Base-by-base conservation (phyloP, 345 rosid species). In the Moricandia moricandioides region DNA sequence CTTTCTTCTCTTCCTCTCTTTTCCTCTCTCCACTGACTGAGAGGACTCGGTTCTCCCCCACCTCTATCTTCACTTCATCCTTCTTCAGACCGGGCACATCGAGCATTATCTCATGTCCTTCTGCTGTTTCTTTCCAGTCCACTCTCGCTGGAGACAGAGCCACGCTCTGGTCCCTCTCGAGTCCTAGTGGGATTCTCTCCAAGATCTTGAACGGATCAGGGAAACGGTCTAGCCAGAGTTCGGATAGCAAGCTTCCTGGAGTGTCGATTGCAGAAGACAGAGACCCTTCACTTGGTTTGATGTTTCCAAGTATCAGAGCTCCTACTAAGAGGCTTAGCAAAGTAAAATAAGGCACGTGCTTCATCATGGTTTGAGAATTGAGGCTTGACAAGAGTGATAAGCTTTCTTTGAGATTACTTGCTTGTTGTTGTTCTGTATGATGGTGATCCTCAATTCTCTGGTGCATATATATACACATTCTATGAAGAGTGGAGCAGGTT, bases 101-200 rank as follows among this genome's bases (percentile, higher is more conserved):
- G 3, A 93, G 74, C 86, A 66, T 79, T 13, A 93, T 88, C 49
- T 78, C 73, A 47, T 93, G 98, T n/a, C 90, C 84, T 26, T 87
- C 85, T 4, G 87, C 49, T 1, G 96, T 93, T 73, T 93, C 98
- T 69, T 91, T 91, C 98, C 98, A 89, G 84, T 93, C 98, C 1
- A 88, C 98, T 67, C 86, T 84, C 0, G 89, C 85, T 0, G 86
- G 90, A 0, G 88, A 82, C 0, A 82, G 77, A 8, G 82, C 82
- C 75, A 81, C 52, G 14, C 69, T 74, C 8, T 83, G 85, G 21
- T 84, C 97, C 58, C 82, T 82, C 45, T 88, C 90, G 0, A 85
- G 67, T 13, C 72, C 88, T 3, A 87, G 43, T 7, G 98, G 98
- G 47, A 85, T 79, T 16, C 88, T 87, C 58, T 91, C 98, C 26